Conservation (phyloP, 2,329 filamentous ascomycete species). For the Grosmannia huntii region DNA sequence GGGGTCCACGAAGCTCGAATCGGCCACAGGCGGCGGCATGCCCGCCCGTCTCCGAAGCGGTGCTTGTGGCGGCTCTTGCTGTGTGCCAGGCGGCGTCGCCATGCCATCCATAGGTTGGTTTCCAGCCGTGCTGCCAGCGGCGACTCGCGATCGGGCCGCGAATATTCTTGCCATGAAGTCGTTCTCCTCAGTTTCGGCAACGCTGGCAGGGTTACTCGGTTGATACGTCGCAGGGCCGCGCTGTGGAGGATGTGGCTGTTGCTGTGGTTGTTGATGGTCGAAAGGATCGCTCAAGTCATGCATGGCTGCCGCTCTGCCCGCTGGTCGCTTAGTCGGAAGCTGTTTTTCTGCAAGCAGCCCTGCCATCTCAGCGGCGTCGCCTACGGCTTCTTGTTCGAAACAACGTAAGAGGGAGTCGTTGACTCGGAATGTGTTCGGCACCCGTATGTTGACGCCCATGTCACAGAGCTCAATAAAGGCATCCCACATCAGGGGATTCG, state of each 20-base stretch:
- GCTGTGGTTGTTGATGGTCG: constrained; percentile 25
- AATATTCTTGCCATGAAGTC: constrained; percentile 45
- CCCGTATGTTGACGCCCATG: constrained; percentile 66
- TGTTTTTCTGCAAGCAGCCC: constrained; percentile 23
- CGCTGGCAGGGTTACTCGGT: neutral
- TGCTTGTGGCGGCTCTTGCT: constrained; percentile 35
- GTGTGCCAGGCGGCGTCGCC: constrained; percentile 47
- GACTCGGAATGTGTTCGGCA: constrained; percentile 76
- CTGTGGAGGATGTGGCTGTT: neutral
- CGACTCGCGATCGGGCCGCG: constrained; percentile 33
- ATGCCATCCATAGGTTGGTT: constrained; percentile 37
- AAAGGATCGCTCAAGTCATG: constrained; percentile 37
- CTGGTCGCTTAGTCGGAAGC: constrained; percentile 2
- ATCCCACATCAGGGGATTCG: constrained; percentile 97
- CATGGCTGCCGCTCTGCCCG: constrained; percentile 17
- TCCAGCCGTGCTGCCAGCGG: constrained; percentile 22
- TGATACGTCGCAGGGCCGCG: neutral
- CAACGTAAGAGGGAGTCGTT: constrained; percentile 40
- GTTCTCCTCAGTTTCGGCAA: constrained; percentile 31
- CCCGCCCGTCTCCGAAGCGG: constrained; percentile 38
- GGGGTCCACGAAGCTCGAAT: constrained; percentile 37
- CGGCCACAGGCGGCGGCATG: constrained; percentile 30
- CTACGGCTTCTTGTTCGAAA: constrained; percentile 26
- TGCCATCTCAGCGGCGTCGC: constrained; percentile 17
- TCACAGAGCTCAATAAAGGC: constrained; percentile 84